Evolutionary conservation across 177 flowering plant species (phyloP), one percentile per base, ranked within the genome.

Genomic region (Vitis hybrid): DNA sequence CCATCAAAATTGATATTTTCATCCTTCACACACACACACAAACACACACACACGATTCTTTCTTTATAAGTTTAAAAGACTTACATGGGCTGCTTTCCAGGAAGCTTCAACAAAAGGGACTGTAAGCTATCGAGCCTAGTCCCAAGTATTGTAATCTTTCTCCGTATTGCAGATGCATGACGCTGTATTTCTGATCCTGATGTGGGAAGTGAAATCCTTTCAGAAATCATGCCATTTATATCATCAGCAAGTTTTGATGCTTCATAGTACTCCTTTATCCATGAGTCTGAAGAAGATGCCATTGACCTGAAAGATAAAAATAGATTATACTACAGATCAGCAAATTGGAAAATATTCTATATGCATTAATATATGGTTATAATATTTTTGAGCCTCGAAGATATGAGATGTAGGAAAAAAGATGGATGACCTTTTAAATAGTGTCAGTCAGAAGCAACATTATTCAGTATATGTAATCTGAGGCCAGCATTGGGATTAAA

Each of bases 221-320:
- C 93, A 24, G 95, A 82, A 52, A 93, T 88, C 92, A 90, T 92
- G 73, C 84, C 82, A 79, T 61, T 84, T 73, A 93, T 87, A 70
- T 96, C 98, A 71, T 96, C 99, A 46, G 94, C 90, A 68, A 92
- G 91, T 72, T 90, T 96, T 51, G 83, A 65, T 15, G 98, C 97
- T 70, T 91, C 98, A 76, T 84, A 86, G 66, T 85, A 85, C 68
- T 96, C 97, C 79, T 82, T 87, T 84, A 87, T 78, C 99, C 99
- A 94, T 66, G 91, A 76, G 68, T 96, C 99, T n/a, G 80, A 73
- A 51, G 97, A 79, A 21, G 92, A 83, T 27, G 95, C 92, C 98
- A 94, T 94, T 59, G 65, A n/a, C 70, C 73, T 75, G 30, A 32
- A 50, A 18, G 32, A 18, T 51, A 46, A 14, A 32, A 61, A 56